Evolutionary conservation across 345 rosid species (phyloP).

Genomic region (Jatropha curcas): DNA sequence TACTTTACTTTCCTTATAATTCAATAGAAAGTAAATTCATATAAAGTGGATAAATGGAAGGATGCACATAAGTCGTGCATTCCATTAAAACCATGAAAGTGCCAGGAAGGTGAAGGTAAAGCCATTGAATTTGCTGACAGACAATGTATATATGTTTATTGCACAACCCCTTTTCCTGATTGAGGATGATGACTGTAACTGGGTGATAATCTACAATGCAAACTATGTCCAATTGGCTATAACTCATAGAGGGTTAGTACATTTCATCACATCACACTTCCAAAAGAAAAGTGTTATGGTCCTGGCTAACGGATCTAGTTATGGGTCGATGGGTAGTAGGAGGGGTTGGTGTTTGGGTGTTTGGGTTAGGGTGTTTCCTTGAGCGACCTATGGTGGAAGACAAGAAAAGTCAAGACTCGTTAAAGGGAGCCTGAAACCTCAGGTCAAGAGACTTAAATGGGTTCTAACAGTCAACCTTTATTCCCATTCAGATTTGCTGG

Average conservation of each 20-base stretch:
- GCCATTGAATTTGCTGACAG: slow-evolving; percentile 4
- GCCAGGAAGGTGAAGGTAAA: slow-evolving; percentile 6
- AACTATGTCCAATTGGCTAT: slow-evolving; percentile 7
- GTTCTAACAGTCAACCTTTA: too few species aligned
- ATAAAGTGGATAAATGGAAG: background rate
- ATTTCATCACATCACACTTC: background rate
- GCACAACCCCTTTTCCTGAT: background rate
- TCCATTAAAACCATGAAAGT: background rate
- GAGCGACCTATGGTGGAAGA: too few species aligned
- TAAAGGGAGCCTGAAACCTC: too few species aligned
- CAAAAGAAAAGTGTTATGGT: too few species aligned
- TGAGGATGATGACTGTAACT: background rate
- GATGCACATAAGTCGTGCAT: background rate
- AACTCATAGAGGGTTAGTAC: background rate
- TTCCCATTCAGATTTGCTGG: too few species aligned
- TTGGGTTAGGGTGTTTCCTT: too few species aligned
- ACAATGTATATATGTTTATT: background rate
- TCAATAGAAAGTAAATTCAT: slow-evolving; percentile 1
- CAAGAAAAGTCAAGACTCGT: too few species aligned
- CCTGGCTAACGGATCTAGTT: too few species aligned
- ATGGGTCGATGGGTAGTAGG: too few species aligned
- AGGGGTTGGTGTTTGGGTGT: too few species aligned
- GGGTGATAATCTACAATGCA: background rate
- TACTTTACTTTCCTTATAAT: background rate
- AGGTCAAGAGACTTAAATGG: too few species aligned